phyloP scores from a whole-genome alignment of 306 rosid species.

The Castanea mollissima region DNA sequence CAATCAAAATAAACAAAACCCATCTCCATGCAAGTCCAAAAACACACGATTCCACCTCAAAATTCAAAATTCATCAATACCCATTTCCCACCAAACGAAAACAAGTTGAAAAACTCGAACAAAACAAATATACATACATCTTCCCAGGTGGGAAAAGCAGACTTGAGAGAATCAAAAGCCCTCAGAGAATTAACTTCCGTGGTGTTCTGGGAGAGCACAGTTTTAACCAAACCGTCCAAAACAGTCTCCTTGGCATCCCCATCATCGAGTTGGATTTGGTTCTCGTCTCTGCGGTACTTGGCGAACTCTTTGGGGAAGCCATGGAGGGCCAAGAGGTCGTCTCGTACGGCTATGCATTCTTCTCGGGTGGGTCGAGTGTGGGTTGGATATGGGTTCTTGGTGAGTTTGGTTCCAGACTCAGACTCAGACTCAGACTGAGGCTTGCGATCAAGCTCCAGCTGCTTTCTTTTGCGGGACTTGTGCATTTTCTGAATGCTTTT shows the following conservation, averaged over 20 bases:
- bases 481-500: constrained; percentile 24
- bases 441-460: constrained; percentile 6
- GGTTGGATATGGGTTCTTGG: constrained; percentile 51
- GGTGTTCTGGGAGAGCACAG: constrained; percentile 87
- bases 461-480: constrained; percentile 44
- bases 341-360: constrained; percentile 62
- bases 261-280: constrained; percentile 21
- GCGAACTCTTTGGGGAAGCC: constrained; percentile 76
- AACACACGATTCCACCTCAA: background rate
- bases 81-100: background rate
- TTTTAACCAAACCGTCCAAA: constrained; percentile 81
- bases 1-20: background rate
- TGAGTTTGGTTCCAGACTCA: constrained; percentile 4
- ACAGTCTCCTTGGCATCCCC: constrained; percentile 44
- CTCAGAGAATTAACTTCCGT: constrained; percentile 60
- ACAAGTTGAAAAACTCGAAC: background rate
- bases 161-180: constrained; percentile 80
- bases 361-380: constrained; percentile 54
- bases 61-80: background rate
- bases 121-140: constrained; percentile 28
- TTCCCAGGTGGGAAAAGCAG: constrained; percentile 66
- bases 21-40: background rate
- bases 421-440: background rate
- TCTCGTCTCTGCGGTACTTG: constrained; percentile 52
- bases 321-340: constrained; percentile 66